Conservation (phyloP, 192 early-diverging fungal genomes). For the Diversispora eburnea region DNA sequence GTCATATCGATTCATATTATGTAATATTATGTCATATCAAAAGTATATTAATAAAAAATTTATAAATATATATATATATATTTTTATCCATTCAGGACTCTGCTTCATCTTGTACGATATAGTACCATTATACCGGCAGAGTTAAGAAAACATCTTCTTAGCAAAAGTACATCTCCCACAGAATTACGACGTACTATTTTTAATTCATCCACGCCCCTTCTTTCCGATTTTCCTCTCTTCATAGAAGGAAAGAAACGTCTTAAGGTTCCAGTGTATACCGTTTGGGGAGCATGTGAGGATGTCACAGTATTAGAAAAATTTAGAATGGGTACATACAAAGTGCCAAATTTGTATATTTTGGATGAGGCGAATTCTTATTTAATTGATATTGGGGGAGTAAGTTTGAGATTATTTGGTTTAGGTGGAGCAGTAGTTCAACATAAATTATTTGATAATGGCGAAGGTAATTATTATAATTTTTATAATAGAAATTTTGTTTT, state of each 20-base stretch:
- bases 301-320: constrained; percentile 57
- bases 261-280: constrained; percentile 56
- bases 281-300: constrained; percentile 63
- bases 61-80: background rate
- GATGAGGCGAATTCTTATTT: constrained; percentile 50
- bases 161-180: constrained; percentile 35
- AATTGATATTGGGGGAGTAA: constrained; percentile 56
- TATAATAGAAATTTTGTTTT: too few species aligned
- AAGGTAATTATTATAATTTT: constrained; percentile 38
- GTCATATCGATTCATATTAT: too few species aligned
- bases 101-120: constrained; percentile 56
- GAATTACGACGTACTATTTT: constrained; percentile 44
- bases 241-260: constrained; percentile 41
- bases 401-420: constrained; percentile 53
- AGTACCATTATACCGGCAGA: constrained; percentile 48
- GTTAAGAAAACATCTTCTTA: constrained; percentile 39
- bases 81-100: constrained; percentile 37
- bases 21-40: too few species aligned
- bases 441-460: constrained; percentile 61
- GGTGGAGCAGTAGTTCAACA: constrained; percentile 60
- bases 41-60: background rate
- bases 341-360: constrained; percentile 50
- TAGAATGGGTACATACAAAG: constrained; percentile 43
- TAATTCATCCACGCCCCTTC: constrained; percentile 34
- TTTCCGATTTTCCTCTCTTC: constrained; percentile 54